Conservation (phyloP, 768 basidiomycete genomes). For the Pluteus cervinus region DNA sequence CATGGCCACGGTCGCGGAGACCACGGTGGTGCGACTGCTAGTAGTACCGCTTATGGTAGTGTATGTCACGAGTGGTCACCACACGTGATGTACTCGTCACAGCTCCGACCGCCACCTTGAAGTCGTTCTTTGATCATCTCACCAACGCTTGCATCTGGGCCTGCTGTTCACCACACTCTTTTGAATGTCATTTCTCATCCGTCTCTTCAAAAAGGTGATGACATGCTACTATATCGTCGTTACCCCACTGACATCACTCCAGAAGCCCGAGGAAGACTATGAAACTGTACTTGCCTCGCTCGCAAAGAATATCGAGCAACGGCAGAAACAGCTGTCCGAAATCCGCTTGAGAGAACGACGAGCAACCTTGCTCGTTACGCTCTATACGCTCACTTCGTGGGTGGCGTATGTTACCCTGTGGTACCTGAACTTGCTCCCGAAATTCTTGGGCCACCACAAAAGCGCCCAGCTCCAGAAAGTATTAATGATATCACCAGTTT, state of each 20-base stretch:
- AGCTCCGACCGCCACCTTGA: too few relatives aligned
- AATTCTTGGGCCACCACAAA: conserved; percentile 22
- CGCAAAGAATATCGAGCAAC: conserved; percentile 63
- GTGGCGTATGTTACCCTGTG: conserved; percentile 65
- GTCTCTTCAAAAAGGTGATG: conserved; percentile 25
- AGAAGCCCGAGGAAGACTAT: conserved; percentile 67
- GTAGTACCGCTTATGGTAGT: too few relatives aligned
- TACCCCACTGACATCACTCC: conserved; percentile 2
- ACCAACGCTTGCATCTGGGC: too few relatives aligned
- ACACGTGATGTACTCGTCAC: too few relatives aligned
- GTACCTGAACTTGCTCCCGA: conserved; percentile 58
- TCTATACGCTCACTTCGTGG: conserved; percentile 76
- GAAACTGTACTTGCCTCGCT: conserved; percentile 66
- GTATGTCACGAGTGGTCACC: too few relatives aligned
- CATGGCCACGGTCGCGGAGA: too few relatives aligned
- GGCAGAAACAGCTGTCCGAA: conserved; percentile 70
- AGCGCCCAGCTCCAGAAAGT: conserved; percentile 32
- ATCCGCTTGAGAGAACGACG: conserved; percentile 83
- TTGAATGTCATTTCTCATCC: conserved; percentile 23
- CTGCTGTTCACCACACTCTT: too few relatives aligned
- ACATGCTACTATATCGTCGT: background rate
- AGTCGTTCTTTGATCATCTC: too few relatives aligned
- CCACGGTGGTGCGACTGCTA: too few relatives aligned
- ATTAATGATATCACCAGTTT: conserved; percentile 48
- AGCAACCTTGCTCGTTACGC: conserved; percentile 67